Percentiles rank a stretch among this genome's conserved stretches.
phyloP scores from a whole-genome alignment of 2,329 filamentous ascomycete genomes.

The Capronia coronata region DNA sequence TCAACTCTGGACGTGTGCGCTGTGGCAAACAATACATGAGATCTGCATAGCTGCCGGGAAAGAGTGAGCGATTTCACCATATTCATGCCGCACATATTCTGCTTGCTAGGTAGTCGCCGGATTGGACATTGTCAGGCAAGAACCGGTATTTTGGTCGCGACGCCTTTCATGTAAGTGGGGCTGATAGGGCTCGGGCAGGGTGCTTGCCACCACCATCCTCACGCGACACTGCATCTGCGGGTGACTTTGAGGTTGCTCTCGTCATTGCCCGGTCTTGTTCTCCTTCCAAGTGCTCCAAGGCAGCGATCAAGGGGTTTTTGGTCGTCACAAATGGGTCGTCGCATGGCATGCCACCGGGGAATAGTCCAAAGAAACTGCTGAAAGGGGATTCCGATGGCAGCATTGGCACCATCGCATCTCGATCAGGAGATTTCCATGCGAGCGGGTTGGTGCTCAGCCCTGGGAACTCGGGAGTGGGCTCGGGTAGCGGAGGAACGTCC shows the following conservation, averaged over 20 bases:
- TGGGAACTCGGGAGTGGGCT: conserved; percentile 1
- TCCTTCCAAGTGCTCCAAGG: conserved; percentile 19
- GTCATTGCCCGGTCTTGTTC: background rate
- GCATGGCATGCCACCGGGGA: conserved; percentile 5
- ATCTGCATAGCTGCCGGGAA: conserved; percentile 22
- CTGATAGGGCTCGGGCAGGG: background rate
- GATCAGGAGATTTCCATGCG: conserved; percentile 18
- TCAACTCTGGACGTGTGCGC: conserved; percentile 12
- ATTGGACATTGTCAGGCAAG: conserved; percentile 3
- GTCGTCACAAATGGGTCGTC: conserved; percentile 22
- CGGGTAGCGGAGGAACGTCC: conserved; percentile 11
- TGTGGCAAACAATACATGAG: conserved; percentile 19
- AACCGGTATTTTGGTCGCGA: background rate
- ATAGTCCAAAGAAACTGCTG: conserved; percentile 18
- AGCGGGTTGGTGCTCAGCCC: conserved; percentile 14
- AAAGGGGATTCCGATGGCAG: conserved; percentile 19
- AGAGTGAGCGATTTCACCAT: conserved; percentile 18
- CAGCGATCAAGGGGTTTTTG: conserved; percentile 21
- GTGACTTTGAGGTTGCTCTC: conserved; percentile 1
- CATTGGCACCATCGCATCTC: conserved; percentile 1
- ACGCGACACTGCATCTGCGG: background rate
- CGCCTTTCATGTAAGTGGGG: background rate
- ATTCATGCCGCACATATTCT: conserved; percentile 19
- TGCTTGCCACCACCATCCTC: background rate
- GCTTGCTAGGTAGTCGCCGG: conserved; percentile 5